phyloP scores from a whole-genome alignment of 2,329 filamentous ascomycete species.

The Cadophora gregata region DNA sequence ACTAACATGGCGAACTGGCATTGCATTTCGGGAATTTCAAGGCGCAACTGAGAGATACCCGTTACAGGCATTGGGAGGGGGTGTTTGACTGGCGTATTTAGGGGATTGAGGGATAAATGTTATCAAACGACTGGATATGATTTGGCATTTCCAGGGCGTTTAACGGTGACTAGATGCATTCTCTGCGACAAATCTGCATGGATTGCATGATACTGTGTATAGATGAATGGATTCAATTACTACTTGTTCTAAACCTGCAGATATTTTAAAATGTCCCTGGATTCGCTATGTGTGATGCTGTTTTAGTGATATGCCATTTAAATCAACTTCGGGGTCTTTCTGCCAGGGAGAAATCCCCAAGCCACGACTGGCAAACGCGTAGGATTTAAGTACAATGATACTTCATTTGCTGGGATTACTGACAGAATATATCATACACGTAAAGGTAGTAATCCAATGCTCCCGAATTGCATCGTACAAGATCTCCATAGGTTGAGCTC shows the following conservation, averaged over 20 bases:
- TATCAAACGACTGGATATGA: slow-evolving; percentile 26
- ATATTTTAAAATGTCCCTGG: too few relatives aligned
- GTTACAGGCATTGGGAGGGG: slow-evolving; percentile 24
- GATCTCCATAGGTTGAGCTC: too few relatives aligned
- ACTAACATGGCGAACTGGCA: slow-evolving; percentile 28
- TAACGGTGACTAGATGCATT: slow-evolving; percentile 10
- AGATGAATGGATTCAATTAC: slow-evolving; percentile 12
- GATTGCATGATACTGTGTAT: slow-evolving; percentile 21
- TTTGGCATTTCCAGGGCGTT: slow-evolving; percentile 16
- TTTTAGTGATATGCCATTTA: too few relatives aligned
- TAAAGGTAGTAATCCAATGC: too few relatives aligned
- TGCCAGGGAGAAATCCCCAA: too few relatives aligned
- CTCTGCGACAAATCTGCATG: slow-evolving; percentile 22
- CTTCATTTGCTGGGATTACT: too few relatives aligned
- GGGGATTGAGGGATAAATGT: slow-evolving; percentile 13
- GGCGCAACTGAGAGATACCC: slow-evolving; percentile 39
- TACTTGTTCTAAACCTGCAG: not conserved
- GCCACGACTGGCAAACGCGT: too few relatives aligned
- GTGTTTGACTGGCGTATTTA: slow-evolving; percentile 8
- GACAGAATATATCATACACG: too few relatives aligned
- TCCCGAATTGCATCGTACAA: too few relatives aligned
- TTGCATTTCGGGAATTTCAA: slow-evolving; percentile 29
- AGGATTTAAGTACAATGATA: too few relatives aligned
- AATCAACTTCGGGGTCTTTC: too few relatives aligned
- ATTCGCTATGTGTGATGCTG: not conserved